Base-by-base conservation (phyloP, 176 grass and related monocot species). In the Canna indica region DNA sequence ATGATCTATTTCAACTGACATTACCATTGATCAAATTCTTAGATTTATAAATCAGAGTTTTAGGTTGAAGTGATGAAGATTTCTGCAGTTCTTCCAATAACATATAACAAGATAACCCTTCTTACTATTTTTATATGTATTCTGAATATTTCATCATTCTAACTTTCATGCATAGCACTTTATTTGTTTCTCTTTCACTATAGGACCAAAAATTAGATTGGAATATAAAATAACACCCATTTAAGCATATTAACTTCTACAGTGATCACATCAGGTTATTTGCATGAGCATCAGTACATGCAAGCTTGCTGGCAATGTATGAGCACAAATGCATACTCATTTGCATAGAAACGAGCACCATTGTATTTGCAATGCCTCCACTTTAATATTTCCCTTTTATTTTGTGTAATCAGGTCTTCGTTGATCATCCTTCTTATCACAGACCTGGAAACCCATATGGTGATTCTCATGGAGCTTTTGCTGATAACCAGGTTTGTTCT, bases 401-500 rank as follows among this genome's bases (percentile, higher is more conserved):
- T 12, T 9, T 32, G 12, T 76, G 36, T 83, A 34, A 60, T 66
- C 59, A 97, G 93, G 93, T 97, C 18, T 97, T 97, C 81, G 88
- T 97, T 69, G 86, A 97, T 67, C 88, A 97, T 77, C 75, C 81
- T 39, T 85, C 81, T 7, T 97, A 85, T 79, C 93, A 88, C 77
- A 97, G 93, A 81, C 77, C 81, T 39, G 93, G 93, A 83, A 92
- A 85, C 73, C 79, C 90, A 20, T 97, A 97, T 80, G 93, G 93
- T 81, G 93, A 97, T 75, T 83, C 20, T 39, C 47, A 71, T 81
- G 93, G 93, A 72, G 86, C 93, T 77, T 97, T 80, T 83, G 82
- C 79, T 75, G 93, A 97, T 80, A 92, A 97, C 91, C 93, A 97
- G 88, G 93, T 92, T 72, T 71, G 59, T 33, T 45, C 69, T 77